Conservation (phyloP, 108 stramenopile species). For the Cyclostephanos tholiformis region DNA sequence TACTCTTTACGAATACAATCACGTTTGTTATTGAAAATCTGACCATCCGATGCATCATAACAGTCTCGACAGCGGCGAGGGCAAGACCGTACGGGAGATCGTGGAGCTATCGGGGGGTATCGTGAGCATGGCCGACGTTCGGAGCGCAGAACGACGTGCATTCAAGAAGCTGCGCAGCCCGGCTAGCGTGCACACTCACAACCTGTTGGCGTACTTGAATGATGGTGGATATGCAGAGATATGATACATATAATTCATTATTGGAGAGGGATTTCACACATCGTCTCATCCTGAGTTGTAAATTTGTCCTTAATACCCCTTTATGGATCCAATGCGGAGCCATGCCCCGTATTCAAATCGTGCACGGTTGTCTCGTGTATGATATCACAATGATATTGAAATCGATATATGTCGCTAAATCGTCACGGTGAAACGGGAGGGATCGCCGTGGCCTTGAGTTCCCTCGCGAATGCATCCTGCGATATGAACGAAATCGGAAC, state of each 20-base stretch:
- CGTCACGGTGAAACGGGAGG: background rate
- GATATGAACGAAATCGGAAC: constrained; percentile 58
- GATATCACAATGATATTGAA: too few species aligned
- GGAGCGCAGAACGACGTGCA: constrained; percentile 61
- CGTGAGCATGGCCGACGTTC: constrained; percentile 56
- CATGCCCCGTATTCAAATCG: too few species aligned
- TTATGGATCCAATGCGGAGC: too few species aligned
- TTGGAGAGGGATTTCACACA: background rate
- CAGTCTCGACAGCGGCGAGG: constrained; percentile 79
- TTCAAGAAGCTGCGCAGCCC: constrained; percentile 75
- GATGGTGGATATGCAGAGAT: constrained; percentile 19
- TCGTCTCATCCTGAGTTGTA: too few species aligned
- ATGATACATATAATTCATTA: background rate
- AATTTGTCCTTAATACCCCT: too few species aligned
- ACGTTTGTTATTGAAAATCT: too few species aligned
- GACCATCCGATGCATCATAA: too few species aligned
- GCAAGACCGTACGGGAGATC: constrained; percentile 65
- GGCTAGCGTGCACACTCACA: constrained; percentile 58
- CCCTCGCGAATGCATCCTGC: constrained; percentile 53
- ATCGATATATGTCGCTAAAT: too few species aligned
- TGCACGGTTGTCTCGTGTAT: too few species aligned
- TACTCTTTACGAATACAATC: too few species aligned
- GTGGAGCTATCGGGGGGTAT: constrained; percentile 61
- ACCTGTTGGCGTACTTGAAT: constrained; percentile 70
- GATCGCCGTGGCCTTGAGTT: constrained; percentile 37